These are phyloP conservation scores for Phytophthora hibernalis DNA, from an alignment of 352 stramenopile genomes.

Conservation along the genomic window DNA sequence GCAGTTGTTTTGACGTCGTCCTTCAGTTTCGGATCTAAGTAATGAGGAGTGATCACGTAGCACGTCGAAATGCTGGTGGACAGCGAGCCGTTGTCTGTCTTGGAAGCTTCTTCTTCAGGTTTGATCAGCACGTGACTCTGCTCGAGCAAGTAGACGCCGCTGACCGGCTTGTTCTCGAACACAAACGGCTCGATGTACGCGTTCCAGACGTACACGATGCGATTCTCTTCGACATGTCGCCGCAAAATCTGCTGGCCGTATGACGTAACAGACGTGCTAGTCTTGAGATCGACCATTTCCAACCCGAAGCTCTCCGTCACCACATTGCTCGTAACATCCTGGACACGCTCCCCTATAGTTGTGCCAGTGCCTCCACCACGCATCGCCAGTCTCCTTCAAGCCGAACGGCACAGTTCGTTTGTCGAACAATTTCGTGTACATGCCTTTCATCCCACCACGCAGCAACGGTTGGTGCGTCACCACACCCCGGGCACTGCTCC, in stretches of 20 bases:
- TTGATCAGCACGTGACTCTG: constrained; percentile 67
- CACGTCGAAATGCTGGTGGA: constrained; percentile 60
- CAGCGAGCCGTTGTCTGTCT: constrained; percentile 23
- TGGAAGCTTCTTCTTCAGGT: constrained; percentile 23
- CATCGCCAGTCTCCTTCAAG: constrained; percentile 35
- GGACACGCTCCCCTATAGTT: constrained; percentile 33
- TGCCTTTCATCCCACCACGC: constrained; percentile 39
- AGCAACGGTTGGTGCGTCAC: constrained; percentile 32
- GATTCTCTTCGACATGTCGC: constrained; percentile 60
- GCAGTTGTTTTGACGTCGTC: constrained; percentile 34
- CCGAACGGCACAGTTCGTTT: constrained; percentile 43
- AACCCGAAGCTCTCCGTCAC: constrained; percentile 62
- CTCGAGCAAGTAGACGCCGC: constrained; percentile 53
- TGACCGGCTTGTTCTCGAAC: constrained; percentile 50
- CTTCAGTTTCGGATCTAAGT: constrained; percentile 36
- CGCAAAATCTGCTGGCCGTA: constrained; percentile 63
- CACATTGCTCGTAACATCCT: constrained; percentile 43
- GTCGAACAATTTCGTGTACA: constrained; percentile 49
- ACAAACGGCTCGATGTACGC: constrained; percentile 58
- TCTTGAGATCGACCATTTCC: constrained; percentile 50
- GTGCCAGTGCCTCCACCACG: constrained; percentile 46
- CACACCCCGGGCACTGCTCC: constrained; percentile 29
- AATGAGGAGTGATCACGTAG: constrained; percentile 58
- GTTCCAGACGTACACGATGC: constrained; percentile 66
- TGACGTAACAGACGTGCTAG: constrained; percentile 52